Conservation (phyloP, 2,329 filamentous ascomycete species). For the Hymenoscyphus infarciens region DNA sequence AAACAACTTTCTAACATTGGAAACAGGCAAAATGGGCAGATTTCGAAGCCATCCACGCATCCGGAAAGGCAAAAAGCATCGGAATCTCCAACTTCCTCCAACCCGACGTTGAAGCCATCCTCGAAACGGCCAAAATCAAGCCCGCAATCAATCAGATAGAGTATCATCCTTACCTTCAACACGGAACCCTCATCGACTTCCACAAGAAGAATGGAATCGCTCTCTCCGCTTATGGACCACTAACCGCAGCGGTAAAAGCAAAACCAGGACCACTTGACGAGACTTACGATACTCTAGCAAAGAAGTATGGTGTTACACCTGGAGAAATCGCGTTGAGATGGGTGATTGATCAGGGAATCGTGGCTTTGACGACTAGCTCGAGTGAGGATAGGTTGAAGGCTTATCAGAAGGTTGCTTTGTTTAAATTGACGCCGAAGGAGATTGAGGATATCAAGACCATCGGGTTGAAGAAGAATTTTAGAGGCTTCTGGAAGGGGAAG, state of each 20-base stretch:
- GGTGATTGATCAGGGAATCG: conserved; percentile 56
- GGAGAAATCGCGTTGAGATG: conserved; percentile 58
- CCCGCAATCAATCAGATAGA: conserved; percentile 81
- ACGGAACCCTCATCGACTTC: conserved; percentile 48
- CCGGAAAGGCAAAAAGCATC: conserved; percentile 64
- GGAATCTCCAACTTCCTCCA: conserved; percentile 73
- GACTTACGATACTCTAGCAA: conserved; percentile 48
- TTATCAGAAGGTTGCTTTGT: conserved; percentile 49
- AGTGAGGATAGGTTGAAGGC: conserved; percentile 55
- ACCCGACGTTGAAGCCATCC: conserved; percentile 51
- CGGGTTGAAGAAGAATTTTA: conserved; percentile 39
- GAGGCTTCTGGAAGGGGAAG: conserved; percentile 14
- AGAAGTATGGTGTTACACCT: conserved; percentile 55
- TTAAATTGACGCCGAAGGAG: conserved; percentile 59
- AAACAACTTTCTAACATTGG: background rate
- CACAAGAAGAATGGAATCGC: conserved; percentile 56
- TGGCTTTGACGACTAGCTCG: conserved; percentile 57
- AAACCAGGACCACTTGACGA: conserved; percentile 51
- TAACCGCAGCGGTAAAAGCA: conserved; percentile 49
- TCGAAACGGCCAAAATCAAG: conserved; percentile 55
- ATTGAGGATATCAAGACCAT: conserved; percentile 52
- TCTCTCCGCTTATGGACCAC: conserved; percentile 51
- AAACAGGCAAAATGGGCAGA: conserved; percentile 49
- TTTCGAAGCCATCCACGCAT: conserved; percentile 62
- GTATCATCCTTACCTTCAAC: conserved; percentile 72